Evolutionary conservation across 148 eudicot species (phyloP), one percentile per base, ranked within the genome.

Genomic region (Chenopodium suecicum): DNA sequence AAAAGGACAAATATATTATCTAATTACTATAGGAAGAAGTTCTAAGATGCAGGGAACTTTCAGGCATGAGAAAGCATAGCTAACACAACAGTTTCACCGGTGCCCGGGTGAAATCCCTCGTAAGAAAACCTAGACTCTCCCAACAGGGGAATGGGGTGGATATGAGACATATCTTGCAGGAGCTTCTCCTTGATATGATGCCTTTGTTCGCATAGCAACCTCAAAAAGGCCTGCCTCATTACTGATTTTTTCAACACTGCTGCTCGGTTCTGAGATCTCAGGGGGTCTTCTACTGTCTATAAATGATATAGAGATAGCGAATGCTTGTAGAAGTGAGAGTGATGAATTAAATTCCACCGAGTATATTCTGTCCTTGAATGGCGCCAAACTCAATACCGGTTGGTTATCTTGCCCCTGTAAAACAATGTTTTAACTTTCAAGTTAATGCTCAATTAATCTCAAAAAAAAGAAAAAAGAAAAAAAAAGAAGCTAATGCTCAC

Each of bases 141-240:
- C 92, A 7, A 88, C 91, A 23, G 97, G 98, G 72, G 97, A 92
- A 84, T 85, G 82, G 14, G 94, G 96, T 12, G 94, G 94, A 58
- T 76, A 72, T 7, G 93, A 84, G 68, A 82, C 82, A 69, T 82
- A 90, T 75, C 88, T 83, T 79, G 86, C 90, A 78, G 91, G 84
- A 70, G 81, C 76, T 76, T 84, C 91, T 14, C n/a, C 80, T 70
- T 76, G 86, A 58, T 46, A 86, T 17, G 84, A 44, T 48, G 81
- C 60, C 79, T 82, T 89, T 71, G 76, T 65, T 54, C 74, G 85
- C 70, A 56, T 50, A 25, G 81, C 64, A 20, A 29, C 77, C 31
- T 74, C 73, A 41, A 81, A 74, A 68, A 85, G 50, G 31, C 75
- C 73, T 64, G 81, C 80, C 41, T 87, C 85, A 7, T 80, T n/a